Base-by-base conservation (phyloP, 2,329 filamentous ascomycete genomes). In the Venturia carpophila region DNA sequence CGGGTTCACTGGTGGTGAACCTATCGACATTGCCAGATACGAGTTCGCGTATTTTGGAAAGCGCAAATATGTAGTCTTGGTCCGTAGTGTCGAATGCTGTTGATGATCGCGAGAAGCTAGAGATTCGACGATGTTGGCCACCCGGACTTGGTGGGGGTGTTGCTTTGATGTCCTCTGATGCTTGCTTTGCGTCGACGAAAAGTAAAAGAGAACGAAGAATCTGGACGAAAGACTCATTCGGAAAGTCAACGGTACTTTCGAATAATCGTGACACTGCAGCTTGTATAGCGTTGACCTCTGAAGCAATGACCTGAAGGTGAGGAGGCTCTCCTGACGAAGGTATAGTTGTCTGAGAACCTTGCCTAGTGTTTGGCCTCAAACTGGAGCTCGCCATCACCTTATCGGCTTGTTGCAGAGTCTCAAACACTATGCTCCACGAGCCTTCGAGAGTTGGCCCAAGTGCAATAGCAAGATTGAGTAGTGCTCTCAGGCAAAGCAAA, bases 391-490 rank as follows among this genome's bases (percentile, higher is more conserved):
- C 68, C 64, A 55, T 74, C 4, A 97, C 87, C 68, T 96, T 86
- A 70, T 97, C 94, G 2, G 93, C 92, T 74, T 97, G 91, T 71
- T 97, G 92, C 9, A 99, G 78, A 0, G 92, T 96, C 71, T 96
- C 92, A 1, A 99, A 82, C 19, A 99, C 82, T 66, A 99, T 97
- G 1, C 87, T 87, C 90, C 95, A 99, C 0, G 93, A 90, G 17
- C 83, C 81, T 43, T 89, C 87, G 0, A 99, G 80, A 0, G 91
- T 96, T 3, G 94, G 92, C 0, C 94, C 94, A 0, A 99, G 78
- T 2, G 94, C 94, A 71, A 97, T 99, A 1, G 94, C 94, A 3
- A 99, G 78, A 70, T 99, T 99, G n/a, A 99, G 79, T 19, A 99
- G 80, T 39, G 94, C 94, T 71, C 95, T 83, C 55, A 99, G 79